These are phyloP conservation scores for Opeltia flavorubescens DNA, from an alignment of 495 filamentous ascomycete genomes.

Conservation along the genomic window DNA sequence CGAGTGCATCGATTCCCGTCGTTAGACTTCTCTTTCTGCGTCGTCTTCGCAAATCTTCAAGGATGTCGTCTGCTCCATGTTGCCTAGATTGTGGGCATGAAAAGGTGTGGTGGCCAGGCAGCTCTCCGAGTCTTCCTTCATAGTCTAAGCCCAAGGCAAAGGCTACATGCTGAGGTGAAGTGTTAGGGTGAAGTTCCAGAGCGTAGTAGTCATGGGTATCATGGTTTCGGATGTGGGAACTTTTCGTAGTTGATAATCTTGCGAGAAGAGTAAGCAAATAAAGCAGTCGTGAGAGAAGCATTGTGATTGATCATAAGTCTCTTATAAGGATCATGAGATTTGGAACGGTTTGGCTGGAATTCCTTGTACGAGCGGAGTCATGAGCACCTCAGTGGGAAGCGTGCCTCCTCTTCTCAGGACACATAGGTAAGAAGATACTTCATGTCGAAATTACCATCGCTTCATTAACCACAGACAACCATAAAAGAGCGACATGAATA, in stretches of 20 bases:
- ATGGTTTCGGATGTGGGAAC: slow-evolving; percentile 42
- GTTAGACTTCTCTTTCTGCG: slow-evolving; percentile 37
- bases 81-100: slow-evolving; percentile 40
- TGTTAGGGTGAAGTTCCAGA: slow-evolving; percentile 55
- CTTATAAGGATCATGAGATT: slow-evolving; percentile 15
- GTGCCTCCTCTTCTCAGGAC: too few species aligned
- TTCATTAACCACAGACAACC: too few species aligned
- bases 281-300: slow-evolving; percentile 7
- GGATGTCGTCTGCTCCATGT: slow-evolving; percentile 45
- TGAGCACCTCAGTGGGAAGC: too few species aligned
- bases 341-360: background rate
- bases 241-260: slow-evolving; percentile 27
- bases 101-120: slow-evolving; percentile 76
- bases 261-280: slow-evolving; percentile 26
- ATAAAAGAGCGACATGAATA: too few species aligned
- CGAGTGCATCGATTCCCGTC: slow-evolving; percentile 41
- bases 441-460: too few species aligned
- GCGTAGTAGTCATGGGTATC: slow-evolving; percentile 80
- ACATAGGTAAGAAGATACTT: too few species aligned
- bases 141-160: slow-evolving; percentile 58
- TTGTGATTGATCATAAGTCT: slow-evolving; percentile 22
- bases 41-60: slow-evolving; percentile 41
- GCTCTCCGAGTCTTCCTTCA: slow-evolving; percentile 71
- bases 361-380: too few species aligned
- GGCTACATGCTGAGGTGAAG: slow-evolving; percentile 59